Conservation (phyloP, 2,329 filamentous ascomycete genomes). For the Orbilia quercus region DNA sequence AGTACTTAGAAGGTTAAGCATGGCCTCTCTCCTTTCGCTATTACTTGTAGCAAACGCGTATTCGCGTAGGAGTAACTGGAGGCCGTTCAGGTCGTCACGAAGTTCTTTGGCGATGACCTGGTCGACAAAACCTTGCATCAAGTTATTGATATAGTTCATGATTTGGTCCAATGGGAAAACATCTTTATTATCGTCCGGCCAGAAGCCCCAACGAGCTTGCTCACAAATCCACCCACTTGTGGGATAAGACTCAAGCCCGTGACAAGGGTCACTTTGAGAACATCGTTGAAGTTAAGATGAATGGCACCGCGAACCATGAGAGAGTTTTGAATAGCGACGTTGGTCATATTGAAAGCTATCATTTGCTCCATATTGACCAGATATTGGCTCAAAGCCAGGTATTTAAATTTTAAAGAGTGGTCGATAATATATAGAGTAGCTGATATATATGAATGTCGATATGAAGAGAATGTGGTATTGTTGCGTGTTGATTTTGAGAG, state of each 20-base stretch:
- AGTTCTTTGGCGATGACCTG: background rate
- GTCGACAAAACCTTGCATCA: background rate
- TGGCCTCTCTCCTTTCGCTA: background rate
- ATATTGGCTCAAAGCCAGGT: background rate
- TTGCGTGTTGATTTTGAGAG: too few relatives aligned
- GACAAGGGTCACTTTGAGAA: conserved; percentile 1
- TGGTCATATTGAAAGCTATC: conserved; percentile 4
- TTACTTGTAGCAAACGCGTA: background rate
- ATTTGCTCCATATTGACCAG: conserved; percentile 1
- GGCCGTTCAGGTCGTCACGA: background rate
- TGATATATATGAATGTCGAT: too few relatives aligned
- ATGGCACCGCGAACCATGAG: conserved; percentile 5
- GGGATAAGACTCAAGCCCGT: background rate
- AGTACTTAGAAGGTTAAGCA: background rate
- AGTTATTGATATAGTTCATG: background rate
- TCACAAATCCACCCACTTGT: background rate
- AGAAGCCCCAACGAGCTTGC: conserved; percentile 1
- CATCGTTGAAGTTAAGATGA: conserved; percentile 1
- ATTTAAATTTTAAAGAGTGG: too few relatives aligned
- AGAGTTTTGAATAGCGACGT: background rate
- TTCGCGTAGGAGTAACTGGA: background rate
- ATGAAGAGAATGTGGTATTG: too few relatives aligned
- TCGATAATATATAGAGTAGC: too few relatives aligned
- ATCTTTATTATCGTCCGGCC: background rate
- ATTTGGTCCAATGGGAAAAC: background rate